phyloP scores from a whole-genome alignment of 345 rosid genomes.

The Litchi chinensis region DNA sequence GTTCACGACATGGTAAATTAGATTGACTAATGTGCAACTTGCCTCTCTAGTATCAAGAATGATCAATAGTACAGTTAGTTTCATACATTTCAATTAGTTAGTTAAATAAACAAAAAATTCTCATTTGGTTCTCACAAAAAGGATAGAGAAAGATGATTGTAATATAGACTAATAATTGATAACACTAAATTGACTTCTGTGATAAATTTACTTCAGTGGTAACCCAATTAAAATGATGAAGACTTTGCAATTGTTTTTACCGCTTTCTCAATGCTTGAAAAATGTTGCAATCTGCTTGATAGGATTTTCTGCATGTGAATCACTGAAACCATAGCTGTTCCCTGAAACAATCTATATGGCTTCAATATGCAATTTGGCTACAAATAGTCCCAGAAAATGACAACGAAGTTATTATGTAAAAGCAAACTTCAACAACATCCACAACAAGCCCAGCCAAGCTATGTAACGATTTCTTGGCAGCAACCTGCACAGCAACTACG shows the following conservation, averaged over 20 bases:
- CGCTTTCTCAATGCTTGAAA: constrained; percentile 82
- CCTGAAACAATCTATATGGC: constrained; percentile 45
- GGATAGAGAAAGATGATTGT: not conserved
- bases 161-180: no score
- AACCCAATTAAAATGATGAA: not conserved
- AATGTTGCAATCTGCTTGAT: constrained; percentile 84
- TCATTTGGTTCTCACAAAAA: not conserved
- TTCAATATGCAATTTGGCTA: constrained; percentile 21
- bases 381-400: constrained; percentile 23
- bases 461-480: constrained; percentile 71
- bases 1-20: not conserved
- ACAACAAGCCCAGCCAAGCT: constrained; percentile 85
- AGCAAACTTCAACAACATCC: constrained; percentile 91
- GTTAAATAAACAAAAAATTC: not conserved
- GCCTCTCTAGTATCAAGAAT: not conserved
- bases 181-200: not conserved
- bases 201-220: not conserved
- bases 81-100: not conserved
- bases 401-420: constrained; percentile 8
- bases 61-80: no score
- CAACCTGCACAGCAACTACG: constrained; percentile 88
- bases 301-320: constrained; percentile 92
- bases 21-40: not conserved
- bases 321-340: constrained; percentile 92
- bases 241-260: constrained; percentile 37